phyloP scores from a whole-genome alignment of 176 grass and related monocot species.

The Dactylis glomerata region DNA sequence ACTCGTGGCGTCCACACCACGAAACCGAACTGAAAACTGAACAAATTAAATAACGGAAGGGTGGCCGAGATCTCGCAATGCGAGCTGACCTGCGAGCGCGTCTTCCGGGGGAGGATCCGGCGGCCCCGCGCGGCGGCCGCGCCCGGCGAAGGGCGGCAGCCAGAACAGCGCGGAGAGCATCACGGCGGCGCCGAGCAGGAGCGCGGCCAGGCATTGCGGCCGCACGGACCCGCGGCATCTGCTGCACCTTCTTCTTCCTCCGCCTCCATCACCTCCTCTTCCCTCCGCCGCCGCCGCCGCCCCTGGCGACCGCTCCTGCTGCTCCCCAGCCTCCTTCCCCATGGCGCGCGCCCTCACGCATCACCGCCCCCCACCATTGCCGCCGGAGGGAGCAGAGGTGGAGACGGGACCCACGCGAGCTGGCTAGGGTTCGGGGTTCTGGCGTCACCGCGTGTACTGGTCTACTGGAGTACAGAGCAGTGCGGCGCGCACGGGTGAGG shows the following conservation, averaged over 20 bases:
- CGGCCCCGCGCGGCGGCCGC: constrained; percentile 6
- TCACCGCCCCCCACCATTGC: constrained; percentile 28
- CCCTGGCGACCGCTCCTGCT: neutral
- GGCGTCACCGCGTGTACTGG: neutral
- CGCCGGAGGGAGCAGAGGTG: neutral
- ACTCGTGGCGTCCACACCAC: constrained; percentile 17
- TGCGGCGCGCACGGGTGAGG: constrained; percentile 19
- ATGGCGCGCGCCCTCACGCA: constrained; percentile 43
- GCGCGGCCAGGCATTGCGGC: constrained; percentile 51
- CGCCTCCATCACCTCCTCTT: neutral
- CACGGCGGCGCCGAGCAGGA: constrained; percentile 62
- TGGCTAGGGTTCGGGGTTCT: neutral
- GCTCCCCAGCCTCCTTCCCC: constrained; percentile 51
- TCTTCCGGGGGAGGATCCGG: constrained; percentile 20
- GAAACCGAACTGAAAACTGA: constrained; percentile 2
- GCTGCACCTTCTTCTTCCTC: neutral
- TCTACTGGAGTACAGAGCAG: constrained; percentile 2
- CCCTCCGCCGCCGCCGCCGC: neutral
- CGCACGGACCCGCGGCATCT: constrained; percentile 33
- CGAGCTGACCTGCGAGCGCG: constrained; percentile 46
- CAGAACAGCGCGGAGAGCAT: constrained; percentile 65
- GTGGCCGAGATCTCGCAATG: constrained; percentile 25
- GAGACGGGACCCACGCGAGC: neutral
- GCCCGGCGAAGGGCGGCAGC: constrained; percentile 61
- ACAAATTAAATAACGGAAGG: neutral